Evolutionary conservation across 1,139 yeast species (phyloP).

Genomic region (Geotrichum carabidarum): DNA sequence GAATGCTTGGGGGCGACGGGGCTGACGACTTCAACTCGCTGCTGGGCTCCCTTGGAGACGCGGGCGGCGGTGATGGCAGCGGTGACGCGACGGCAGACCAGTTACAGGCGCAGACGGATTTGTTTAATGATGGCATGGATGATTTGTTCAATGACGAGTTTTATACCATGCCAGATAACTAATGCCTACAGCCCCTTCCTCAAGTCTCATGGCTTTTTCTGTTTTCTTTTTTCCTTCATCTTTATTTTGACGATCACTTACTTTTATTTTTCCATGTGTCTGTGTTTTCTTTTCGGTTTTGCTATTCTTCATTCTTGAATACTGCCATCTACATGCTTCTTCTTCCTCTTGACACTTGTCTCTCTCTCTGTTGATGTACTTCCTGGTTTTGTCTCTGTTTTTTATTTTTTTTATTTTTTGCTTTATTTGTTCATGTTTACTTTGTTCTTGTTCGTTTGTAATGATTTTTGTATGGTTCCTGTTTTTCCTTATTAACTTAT

Average conservation of each 20-base stretch:
- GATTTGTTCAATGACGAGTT: not conserved
- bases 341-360: not conserved
- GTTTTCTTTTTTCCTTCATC: not conserved
- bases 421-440: not conserved
- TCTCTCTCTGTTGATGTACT: not conserved
- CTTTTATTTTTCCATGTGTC: not conserved
- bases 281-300: not conserved
- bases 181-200: too few species aligned
- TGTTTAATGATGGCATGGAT: not conserved
- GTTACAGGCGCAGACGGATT: not conserved
- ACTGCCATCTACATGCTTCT: not conserved
- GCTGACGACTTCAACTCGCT: not conserved
- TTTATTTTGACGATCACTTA: not conserved
- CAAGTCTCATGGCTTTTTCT: not conserved
- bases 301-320: too few species aligned
- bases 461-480: not conserved
- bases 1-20: not conserved
- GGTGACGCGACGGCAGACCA: not conserved
- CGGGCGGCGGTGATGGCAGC: not conserved
- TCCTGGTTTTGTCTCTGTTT: not conserved
- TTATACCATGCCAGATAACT: not conserved
- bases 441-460: not conserved
- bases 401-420: too few species aligned
- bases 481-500: not conserved
- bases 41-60: not conserved